A percentile compares a stretch with the other conserved stretches of the same genome.
Conservation (phyloP, 2,329 filamentous ascomycete species). For the Pleoardoris graminearum region DNA sequence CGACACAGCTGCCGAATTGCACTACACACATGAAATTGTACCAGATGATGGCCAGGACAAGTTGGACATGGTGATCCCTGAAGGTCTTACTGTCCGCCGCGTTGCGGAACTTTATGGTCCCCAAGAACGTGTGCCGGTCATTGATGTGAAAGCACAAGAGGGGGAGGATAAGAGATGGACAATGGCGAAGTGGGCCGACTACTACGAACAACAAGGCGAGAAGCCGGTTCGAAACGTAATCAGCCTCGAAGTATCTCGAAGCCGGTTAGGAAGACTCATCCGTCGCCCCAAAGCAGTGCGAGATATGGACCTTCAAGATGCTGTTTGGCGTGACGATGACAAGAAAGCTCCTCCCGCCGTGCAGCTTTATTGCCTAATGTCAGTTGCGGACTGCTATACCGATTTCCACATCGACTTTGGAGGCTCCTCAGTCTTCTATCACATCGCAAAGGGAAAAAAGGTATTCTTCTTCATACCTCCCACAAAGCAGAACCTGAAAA, state of each 20-base stretch:
- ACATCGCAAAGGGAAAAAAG: slow-evolving; percentile 69
- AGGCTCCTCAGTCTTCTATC: slow-evolving; percentile 71
- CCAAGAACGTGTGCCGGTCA: slow-evolving; percentile 66
- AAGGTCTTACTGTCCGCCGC: slow-evolving; percentile 64
- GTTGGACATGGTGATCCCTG: slow-evolving; percentile 69
- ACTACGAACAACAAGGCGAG: slow-evolving; percentile 65
- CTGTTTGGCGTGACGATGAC: slow-evolving; percentile 60
- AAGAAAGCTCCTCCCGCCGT: slow-evolving; percentile 64
- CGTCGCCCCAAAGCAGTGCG: slow-evolving; percentile 66
- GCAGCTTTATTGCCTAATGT: slow-evolving; percentile 72
- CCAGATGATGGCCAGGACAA: slow-evolving; percentile 66
- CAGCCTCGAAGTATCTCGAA: slow-evolving; percentile 68
- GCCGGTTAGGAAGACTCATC: slow-evolving; percentile 63
- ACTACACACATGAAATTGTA: slow-evolving; percentile 55
- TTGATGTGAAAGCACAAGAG: slow-evolving; percentile 71
- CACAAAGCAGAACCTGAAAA: slow-evolving; percentile 68
- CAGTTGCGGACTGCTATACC: slow-evolving; percentile 70
- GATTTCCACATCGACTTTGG: slow-evolving; percentile 75
- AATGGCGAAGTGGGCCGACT: slow-evolving; percentile 67
- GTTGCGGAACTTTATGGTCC: slow-evolving; percentile 67
- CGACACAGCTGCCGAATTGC: slow-evolving; percentile 18
- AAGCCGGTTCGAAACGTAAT: slow-evolving; percentile 71
- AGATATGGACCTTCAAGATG: slow-evolving; percentile 62
- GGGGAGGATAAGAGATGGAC: slow-evolving; percentile 67
- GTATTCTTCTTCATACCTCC: slow-evolving; percentile 74